Percentiles rank a stretch among this genome's conserved stretches.
Evolutionary conservation across 2,329 filamentous ascomycete genomes (phyloP).

Genomic region (Penicillium sp.): DNA sequence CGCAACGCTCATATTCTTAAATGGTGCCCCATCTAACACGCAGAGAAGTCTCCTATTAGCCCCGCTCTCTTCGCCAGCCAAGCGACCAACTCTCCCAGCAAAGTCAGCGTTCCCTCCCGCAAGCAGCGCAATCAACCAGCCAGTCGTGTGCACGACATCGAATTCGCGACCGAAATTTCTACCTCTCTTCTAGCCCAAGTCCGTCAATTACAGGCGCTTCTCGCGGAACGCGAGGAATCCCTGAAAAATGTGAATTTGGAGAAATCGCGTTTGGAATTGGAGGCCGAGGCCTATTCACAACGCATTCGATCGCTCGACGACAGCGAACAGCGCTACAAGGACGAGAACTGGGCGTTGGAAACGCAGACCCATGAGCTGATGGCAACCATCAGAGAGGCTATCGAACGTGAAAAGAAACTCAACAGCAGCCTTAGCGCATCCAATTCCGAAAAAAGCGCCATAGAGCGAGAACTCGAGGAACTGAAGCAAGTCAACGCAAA

Average conservation of each 20-base stretch:
- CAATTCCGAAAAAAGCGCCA: constrained; percentile 70
- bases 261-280: constrained; percentile 75
- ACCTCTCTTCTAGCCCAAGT: constrained; percentile 93
- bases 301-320: constrained; percentile 82
- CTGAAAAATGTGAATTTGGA: constrained; percentile 72
- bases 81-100: constrained; percentile 81
- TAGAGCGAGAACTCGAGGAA: constrained; percentile 88
- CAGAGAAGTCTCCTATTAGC: constrained; percentile 62
- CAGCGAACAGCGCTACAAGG: constrained; percentile 93
- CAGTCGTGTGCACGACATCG: constrained; percentile 89
- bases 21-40: constrained; percentile 9
- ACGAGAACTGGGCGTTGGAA: constrained; percentile 97
- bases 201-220: constrained; percentile 78
- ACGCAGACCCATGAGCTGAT: constrained; percentile 84
- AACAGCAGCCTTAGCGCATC: constrained; percentile 67
- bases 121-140: constrained; percentile 87
- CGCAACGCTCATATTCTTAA: background rate
- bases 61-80: constrained; percentile 80
- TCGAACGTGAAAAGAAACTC: constrained; percentile 80
- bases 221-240: constrained; percentile 84
- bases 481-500: constrained; percentile 76
- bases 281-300: constrained; percentile 75
- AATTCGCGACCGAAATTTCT: constrained; percentile 97
- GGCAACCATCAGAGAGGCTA: constrained; percentile 68
- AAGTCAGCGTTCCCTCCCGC: constrained; percentile 80